These are phyloP conservation scores for Mrakia gelida DNA, from an alignment of 768 basidiomycete species.

Conservation along the genomic window DNA sequence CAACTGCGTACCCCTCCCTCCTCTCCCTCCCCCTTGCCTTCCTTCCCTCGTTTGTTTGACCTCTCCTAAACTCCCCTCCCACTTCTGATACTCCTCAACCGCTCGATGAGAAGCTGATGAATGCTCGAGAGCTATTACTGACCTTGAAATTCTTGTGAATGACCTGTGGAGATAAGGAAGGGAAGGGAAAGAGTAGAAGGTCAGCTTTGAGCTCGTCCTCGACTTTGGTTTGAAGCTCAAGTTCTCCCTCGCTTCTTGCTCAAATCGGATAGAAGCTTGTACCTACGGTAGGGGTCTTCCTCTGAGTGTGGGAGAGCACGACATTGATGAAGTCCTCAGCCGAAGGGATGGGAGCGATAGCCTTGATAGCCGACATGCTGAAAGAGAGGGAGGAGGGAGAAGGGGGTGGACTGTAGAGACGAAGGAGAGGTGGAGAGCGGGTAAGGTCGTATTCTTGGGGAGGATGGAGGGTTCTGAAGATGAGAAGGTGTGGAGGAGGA, in stretches of 20 bases:
- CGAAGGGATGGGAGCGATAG: conserved; percentile 97
- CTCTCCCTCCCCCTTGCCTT: neutral
- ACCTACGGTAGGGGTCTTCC: conserved; percentile 88
- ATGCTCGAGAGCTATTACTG: neutral
- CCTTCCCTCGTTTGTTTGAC: neutral
- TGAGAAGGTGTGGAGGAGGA: neutral
- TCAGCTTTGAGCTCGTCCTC: neutral
- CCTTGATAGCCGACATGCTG: conserved; percentile 55
- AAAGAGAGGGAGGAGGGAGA: neutral
- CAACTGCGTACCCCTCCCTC: neutral
- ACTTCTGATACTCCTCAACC: neutral
- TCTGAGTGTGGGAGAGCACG: conserved; percentile 65
- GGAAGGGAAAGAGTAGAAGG: neutral
- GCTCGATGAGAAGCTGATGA: neutral
- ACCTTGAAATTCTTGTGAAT: conserved; percentile 80
- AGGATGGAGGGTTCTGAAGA: no score
- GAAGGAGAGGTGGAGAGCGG: neutral
- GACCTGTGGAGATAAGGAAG: conserved; percentile 47
- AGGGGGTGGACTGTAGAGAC: conserved; percentile 4
- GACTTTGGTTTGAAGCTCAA: neutral
- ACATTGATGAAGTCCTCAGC: conserved; percentile 65
- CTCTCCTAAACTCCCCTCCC: neutral
- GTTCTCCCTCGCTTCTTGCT: neutral
- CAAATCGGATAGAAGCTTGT: neutral
- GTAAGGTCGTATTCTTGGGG: neutral